These are phyloP conservation scores for Naganishia vaughanmartiniae DNA, from an alignment of 768 basidiomycete species.

Conservation along the genomic window DNA sequence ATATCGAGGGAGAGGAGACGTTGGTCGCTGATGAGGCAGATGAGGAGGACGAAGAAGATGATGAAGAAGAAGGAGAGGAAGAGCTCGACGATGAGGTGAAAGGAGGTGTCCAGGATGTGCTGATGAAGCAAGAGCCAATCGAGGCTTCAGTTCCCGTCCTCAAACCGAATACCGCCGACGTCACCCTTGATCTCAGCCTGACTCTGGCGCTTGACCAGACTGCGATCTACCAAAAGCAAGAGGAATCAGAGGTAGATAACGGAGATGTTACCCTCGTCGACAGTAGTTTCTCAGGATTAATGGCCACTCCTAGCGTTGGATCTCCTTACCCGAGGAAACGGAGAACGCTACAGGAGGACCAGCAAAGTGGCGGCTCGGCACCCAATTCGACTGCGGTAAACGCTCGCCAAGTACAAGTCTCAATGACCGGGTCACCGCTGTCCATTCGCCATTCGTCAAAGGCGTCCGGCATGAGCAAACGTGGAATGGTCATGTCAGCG, in stretches of 20 bases:
- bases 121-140: not conserved
- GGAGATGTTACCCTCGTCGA: slow-evolving; percentile 16
- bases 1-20: not conserved
- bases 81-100: slow-evolving; percentile 30
- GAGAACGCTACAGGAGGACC: not conserved
- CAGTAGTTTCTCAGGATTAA: too few relatives aligned
- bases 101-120: not conserved
- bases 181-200: not conserved
- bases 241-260: not conserved
- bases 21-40: slow-evolving; percentile 2
- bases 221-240: not conserved
- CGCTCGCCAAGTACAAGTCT: slow-evolving; percentile 14
- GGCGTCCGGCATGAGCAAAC: not conserved
- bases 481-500: not conserved
- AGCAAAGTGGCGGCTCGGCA: not conserved
- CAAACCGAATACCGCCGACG: not conserved
- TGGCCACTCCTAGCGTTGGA: not conserved
- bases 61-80: slow-evolving; percentile 35
- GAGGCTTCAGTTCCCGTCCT: not conserved
- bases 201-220: not conserved
- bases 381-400: not conserved
- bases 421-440: slow-evolving; percentile 1
- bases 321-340: not conserved
- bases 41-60: not conserved
- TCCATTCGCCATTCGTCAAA: not conserved